These are phyloP conservation scores for Biscutella laevigata DNA, from an alignment of 441 rosid species.

Conservation along the genomic window DNA sequence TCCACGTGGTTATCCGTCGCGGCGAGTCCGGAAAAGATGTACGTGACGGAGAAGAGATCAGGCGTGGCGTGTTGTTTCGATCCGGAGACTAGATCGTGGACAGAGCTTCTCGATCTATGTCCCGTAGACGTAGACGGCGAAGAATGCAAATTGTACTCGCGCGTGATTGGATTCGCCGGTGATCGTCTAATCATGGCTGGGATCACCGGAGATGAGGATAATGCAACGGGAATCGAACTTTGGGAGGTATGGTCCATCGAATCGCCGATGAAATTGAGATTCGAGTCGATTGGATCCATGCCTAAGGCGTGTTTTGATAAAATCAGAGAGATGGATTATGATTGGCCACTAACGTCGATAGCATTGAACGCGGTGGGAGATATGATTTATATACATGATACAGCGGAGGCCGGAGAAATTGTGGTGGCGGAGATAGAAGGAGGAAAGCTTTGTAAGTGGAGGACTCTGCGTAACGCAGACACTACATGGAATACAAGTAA, in stretches of 20 bases:
- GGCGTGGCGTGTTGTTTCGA: slow-evolving; percentile 42
- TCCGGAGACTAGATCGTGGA: slow-evolving; percentile 41
- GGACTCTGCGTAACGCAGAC: slow-evolving; percentile 29
- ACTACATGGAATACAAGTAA: slow-evolving; percentile 11
- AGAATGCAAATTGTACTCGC: slow-evolving; percentile 13
- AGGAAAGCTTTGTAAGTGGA: slow-evolving; percentile 35
- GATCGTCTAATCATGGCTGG: slow-evolving; percentile 43
- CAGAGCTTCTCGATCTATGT: slow-evolving; percentile 34
- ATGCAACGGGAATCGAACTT: slow-evolving; percentile 29
- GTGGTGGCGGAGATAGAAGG: slow-evolving; percentile 39
- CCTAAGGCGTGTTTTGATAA: slow-evolving; percentile 36
- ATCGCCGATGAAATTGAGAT: slow-evolving; percentile 15
- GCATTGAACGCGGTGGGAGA: slow-evolving; percentile 30
- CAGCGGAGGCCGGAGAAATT: slow-evolving; percentile 26
- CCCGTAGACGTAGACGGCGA: slow-evolving; percentile 17
- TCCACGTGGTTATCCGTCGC: slow-evolving; percentile 60
- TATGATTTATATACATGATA: slow-evolving; percentile 29
- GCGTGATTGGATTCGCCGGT: slow-evolving; percentile 27
- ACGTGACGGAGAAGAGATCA: slow-evolving; percentile 45
- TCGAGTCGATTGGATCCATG: slow-evolving; percentile 38
- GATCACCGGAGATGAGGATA: slow-evolving; percentile 27
- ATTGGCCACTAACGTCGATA: slow-evolving; percentile 25
- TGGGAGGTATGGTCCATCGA: slow-evolving; percentile 39
- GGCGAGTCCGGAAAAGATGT: slow-evolving; percentile 28
- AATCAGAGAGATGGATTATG: slow-evolving; percentile 25